A percentile compares a stretch with the other conserved stretches of the same genome.
phyloP scores from a whole-genome alignment of 306 rosid genomes.

The Dalbergia cochinchinensis region DNA sequence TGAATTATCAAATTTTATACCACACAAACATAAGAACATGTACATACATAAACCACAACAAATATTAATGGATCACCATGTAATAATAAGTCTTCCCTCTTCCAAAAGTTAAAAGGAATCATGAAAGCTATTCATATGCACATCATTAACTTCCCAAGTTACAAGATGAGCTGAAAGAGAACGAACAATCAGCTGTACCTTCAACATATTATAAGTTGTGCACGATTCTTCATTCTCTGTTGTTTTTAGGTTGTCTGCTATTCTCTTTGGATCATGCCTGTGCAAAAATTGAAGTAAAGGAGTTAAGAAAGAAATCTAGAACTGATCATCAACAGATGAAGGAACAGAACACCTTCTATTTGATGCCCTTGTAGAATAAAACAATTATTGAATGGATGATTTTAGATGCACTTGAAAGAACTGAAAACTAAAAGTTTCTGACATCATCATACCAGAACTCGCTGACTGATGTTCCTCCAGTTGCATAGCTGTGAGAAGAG shows the following conservation, averaged over 20 bases:
- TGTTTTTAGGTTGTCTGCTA: slow-evolving; percentile 56
- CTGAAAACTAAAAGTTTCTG: slow-evolving; percentile 31
- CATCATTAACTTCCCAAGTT: slow-evolving; percentile 20
- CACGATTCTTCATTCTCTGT: slow-evolving; percentile 91
- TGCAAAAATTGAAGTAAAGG: slow-evolving; percentile 28
- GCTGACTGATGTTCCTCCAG: slow-evolving; percentile 89
- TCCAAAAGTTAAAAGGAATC: slow-evolving; percentile 7
- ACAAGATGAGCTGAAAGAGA: slow-evolving; percentile 19
- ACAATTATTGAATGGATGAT: slow-evolving; percentile 29
- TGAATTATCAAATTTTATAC: neutral
- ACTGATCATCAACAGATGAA: neutral
- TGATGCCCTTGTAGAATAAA: slow-evolving; percentile 12
- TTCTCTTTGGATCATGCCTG: slow-evolving; percentile 79
- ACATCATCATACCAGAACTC: slow-evolving; percentile 79
- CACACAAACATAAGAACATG: neutral
- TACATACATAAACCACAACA: slow-evolving; percentile 1
- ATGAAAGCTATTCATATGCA: neutral
- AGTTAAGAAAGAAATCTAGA: slow-evolving; percentile 34
- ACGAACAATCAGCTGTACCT: slow-evolving; percentile 57
- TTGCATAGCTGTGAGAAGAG: slow-evolving; percentile 95
- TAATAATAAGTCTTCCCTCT: slow-evolving; percentile 10
- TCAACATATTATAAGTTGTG: slow-evolving; percentile 92
- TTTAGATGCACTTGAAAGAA: slow-evolving; percentile 36
- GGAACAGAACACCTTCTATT: slow-evolving; percentile 9
- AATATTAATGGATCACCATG: slow-evolving; percentile 21